These are phyloP conservation scores for Fusarium lyarnte DNA, from an alignment of 2,329 filamentous ascomycete species.

Conservation along the genomic window DNA sequence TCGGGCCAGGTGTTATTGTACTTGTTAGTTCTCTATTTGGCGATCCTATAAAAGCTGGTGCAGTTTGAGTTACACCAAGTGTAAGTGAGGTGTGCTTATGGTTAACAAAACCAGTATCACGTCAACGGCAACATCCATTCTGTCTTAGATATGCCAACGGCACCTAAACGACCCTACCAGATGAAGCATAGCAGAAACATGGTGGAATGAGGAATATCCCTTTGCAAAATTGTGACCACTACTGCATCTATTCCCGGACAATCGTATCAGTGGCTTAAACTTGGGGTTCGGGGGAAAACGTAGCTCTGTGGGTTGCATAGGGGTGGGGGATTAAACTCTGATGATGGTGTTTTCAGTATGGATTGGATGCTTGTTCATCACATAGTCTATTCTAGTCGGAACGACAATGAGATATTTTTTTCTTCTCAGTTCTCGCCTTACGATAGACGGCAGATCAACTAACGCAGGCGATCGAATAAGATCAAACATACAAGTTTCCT, in stretches of 20 bases:
- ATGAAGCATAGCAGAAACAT: not conserved
- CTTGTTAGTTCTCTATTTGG: not conserved
- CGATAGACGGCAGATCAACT: conserved; percentile 1
- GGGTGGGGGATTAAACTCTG: conserved; percentile 25
- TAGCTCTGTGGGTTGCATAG: conserved; percentile 23
- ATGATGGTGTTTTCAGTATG: not conserved
- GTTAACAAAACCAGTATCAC: not conserved
- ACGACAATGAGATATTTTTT: conserved; percentile 33
- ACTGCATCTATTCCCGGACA: conserved; percentile 4
- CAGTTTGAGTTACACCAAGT: conserved; percentile 12
- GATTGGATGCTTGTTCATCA: not conserved
- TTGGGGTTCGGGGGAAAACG: conserved; percentile 19
- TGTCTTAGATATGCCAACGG: conserved; percentile 7
- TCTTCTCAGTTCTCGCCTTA: not conserved
- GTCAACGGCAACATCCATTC: not conserved
- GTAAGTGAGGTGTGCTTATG: conserved; percentile 1
- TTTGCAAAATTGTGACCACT: conserved; percentile 8
- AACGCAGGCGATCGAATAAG: conserved; percentile 4
- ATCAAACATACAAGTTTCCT: not conserved
- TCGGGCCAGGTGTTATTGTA: not conserved
- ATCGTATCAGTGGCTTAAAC: conserved; percentile 29
- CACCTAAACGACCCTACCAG: not conserved
- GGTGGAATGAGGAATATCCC: conserved; percentile 15
- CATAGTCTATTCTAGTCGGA: conserved; percentile 3
- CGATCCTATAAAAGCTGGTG: not conserved